Evolutionary conservation across 225 moss, liverwort and hornwort genomes (phyloP).

Genomic region (Bryoerythrophyllum caledonicum): DNA sequence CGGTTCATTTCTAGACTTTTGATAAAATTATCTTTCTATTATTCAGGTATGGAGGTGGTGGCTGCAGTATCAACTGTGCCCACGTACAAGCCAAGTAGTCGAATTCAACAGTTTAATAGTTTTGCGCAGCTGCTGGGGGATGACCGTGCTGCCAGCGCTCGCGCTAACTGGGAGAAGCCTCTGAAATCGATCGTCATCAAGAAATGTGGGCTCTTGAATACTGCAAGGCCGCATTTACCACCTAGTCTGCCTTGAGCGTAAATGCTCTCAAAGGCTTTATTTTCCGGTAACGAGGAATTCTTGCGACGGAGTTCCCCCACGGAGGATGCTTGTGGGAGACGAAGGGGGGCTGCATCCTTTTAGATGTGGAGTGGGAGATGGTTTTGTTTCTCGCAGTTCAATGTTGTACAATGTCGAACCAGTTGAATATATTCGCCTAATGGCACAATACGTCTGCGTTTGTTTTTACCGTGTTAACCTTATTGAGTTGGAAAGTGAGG

Average conservation of each 20-base stretch:
- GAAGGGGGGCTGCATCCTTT: slow-evolving; percentile 4
- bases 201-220: slow-evolving; percentile 72
- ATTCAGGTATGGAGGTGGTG: slow-evolving; percentile 85
- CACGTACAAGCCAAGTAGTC: slow-evolving; percentile 77
- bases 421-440: slow-evolving; percentile 13
- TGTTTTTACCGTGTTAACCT: too few relatives aligned
- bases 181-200: slow-evolving; percentile 85
- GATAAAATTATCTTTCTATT: slow-evolving; percentile 22
- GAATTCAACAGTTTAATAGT: slow-evolving; percentile 90
- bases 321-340: slow-evolving; percentile 16
- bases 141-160: slow-evolving; percentile 86
- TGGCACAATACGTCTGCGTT: background rate
- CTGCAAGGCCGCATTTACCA: slow-evolving; percentile 50
- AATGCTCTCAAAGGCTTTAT: slow-evolving; percentile 15
- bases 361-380: slow-evolving; percentile 7
- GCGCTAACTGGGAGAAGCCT: slow-evolving; percentile 92
- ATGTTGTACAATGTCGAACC: slow-evolving; percentile 19
- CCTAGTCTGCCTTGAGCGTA: slow-evolving; percentile 47
- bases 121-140: slow-evolving; percentile 88
- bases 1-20: slow-evolving; percentile 11
- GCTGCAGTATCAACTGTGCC: slow-evolving; percentile 75
- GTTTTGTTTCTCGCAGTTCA: background rate
- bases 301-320: background rate
- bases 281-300: slow-evolving; percentile 3
- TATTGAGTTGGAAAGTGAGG: too few relatives aligned